These are phyloP conservation scores for Gryganskiella cystojenkinii DNA, from an alignment of 192 early-diverging fungal species.

Conservation along the genomic window DNA sequence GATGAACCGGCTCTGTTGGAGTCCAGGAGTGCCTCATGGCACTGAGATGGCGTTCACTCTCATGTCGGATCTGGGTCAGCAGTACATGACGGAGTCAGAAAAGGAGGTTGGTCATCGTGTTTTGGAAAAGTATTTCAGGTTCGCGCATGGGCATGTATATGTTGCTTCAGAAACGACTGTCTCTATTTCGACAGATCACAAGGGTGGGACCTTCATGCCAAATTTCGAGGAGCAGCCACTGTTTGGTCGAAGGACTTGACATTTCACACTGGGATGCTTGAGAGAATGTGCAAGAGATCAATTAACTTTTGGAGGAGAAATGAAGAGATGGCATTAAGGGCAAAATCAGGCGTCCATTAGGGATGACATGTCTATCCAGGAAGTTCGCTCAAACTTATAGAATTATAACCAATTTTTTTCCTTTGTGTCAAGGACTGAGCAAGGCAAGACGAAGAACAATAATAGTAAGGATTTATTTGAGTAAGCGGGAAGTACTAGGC, in stretches of 20 bases:
- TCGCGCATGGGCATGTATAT: background rate
- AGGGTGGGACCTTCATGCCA: too few species aligned
- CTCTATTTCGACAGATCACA: background rate
- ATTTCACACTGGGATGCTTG: background rate
- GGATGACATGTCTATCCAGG: too few species aligned
- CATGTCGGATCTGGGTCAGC: constrained; percentile 1
- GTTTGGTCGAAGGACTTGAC: constrained; percentile 3
- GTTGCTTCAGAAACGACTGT: background rate
- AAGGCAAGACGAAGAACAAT: too few species aligned
- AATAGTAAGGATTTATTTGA: too few species aligned
- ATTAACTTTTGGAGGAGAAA: background rate
- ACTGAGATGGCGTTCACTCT: constrained; percentile 2
- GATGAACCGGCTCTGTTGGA: background rate
- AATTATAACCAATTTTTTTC: too few species aligned
- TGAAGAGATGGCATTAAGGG: too few species aligned
- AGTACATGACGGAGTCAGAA: constrained; percentile 3
- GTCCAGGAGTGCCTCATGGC: background rate
- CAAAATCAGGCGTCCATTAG: too few species aligned
- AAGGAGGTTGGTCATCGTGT: background rate
- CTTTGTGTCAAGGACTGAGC: too few species aligned
- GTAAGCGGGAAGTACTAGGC: too few species aligned
- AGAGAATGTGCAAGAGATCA: background rate
- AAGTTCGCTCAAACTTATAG: too few species aligned
- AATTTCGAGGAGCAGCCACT: background rate
- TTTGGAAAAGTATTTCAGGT: constrained; percentile 4